These are phyloP conservation scores for Ramichloridium luteum DNA, from an alignment of 2,329 filamentous ascomycete species.

Conservation along the genomic window DNA sequence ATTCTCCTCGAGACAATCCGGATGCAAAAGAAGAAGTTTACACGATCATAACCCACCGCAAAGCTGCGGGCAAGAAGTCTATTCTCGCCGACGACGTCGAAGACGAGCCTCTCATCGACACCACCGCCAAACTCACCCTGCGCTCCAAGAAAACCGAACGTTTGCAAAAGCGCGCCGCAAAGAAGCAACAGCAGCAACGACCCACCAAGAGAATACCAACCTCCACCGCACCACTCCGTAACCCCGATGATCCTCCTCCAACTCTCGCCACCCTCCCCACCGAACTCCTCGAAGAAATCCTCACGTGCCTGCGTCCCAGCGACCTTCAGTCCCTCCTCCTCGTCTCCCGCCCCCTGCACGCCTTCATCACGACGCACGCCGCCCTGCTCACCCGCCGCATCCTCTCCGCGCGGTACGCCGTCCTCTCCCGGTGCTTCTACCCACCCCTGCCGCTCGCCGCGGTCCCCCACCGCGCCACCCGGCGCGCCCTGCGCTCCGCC, in stretches of 20 bases:
- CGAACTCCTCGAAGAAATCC: conserved; percentile 40
- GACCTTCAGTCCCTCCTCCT: conserved; percentile 38
- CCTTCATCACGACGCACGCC: conserved; percentile 36
- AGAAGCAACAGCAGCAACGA: conserved; percentile 19
- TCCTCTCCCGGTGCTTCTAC: conserved; percentile 41
- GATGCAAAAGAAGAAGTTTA: conserved; percentile 5
- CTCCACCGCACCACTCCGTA: not conserved
- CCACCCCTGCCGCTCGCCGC: conserved; percentile 37
- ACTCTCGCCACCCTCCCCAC: conserved; percentile 38
- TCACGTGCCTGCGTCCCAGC: conserved; percentile 37
- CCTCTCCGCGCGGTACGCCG: conserved; percentile 36
- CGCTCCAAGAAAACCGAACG: conserved; percentile 44
- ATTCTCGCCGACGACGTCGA: conserved; percentile 17
- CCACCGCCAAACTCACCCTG: conserved; percentile 37
- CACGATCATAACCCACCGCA: conserved; percentile 8
- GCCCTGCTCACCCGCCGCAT: conserved; percentile 33
- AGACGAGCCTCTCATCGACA: conserved; percentile 37
- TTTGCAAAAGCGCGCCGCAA: conserved; percentile 32
- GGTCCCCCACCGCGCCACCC: conserved; percentile 14
- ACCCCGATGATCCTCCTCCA: not conserved
- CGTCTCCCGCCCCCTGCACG: conserved; percentile 31
- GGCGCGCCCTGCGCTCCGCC: conserved; percentile 28
- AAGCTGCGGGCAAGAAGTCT: conserved; percentile 6
- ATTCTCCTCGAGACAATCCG: no score
- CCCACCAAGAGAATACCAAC: conserved; percentile 21